Evolutionary conservation across 768 basidiomycete genomes (phyloP), one percentile per base, ranked within the genome.

Genomic region (Serendipita sp.): DNA sequence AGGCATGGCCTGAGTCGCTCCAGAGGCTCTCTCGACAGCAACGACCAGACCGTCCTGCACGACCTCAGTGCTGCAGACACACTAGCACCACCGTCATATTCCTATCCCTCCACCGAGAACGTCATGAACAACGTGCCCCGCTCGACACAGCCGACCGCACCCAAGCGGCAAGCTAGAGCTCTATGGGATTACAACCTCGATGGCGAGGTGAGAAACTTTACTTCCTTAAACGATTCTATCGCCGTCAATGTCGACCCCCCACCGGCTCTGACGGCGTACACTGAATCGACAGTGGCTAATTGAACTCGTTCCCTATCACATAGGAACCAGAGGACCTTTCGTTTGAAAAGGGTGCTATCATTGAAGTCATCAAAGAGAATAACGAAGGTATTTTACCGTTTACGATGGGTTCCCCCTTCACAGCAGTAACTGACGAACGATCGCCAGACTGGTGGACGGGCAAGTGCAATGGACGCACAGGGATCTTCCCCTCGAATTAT

Each of bases 111-210:
- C 16, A 33, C 34, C 16, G 55, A 60, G 55, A 60, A 60, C 33
- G 55, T 60, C 55, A 60, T 60, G 23, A 31, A 60, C 55, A 60
- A 60, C 55, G 55, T 60, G 55, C 55, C 55, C 36, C 55, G 55
- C 29, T 37, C 27, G 34, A 18, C 18, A 52, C 48, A 52, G 48
- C 48, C 48, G 8, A 18, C 48, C 10, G 27, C 18, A 36, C 55
- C 55, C 36, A 60, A 60, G 34, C 55, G 55, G 16, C 55, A 60
- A 29, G 55, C 55, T 8, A 31, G 55, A n/a, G 55, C 55, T 8
- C n/a, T 60, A 8, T 60, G 55, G 55, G 55, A 60, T 34, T 60
- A 60, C 36, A 60, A 60, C 36, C 55, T 60, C 55, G 55, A 60
- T 34, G 29, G 27, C 29, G 55, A 60, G 55, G 55, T 60, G n/a